phyloP scores from a whole-genome alignment of 2,329 filamentous ascomycete genomes.

The Chrysosphaeria jannelii region DNA sequence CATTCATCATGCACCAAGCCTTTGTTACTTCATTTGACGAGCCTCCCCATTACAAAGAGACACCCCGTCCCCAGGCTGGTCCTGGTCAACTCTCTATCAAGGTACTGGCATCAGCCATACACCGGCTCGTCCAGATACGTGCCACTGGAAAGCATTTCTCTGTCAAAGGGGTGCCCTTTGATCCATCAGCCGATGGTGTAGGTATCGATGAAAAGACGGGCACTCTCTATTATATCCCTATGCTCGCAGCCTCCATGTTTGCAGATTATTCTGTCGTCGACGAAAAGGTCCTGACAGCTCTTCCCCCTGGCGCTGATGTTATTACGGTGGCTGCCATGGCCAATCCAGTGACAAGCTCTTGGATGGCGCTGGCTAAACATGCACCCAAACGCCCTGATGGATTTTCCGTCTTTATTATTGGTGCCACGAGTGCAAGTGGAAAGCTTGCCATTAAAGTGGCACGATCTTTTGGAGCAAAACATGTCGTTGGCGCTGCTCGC shows the following conservation, averaged over 20 bases:
- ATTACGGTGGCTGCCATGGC: slow-evolving; percentile 19
- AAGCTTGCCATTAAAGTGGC: slow-evolving; percentile 17
- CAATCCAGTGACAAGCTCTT: slow-evolving; percentile 23
- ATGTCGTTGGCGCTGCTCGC: slow-evolving; percentile 20
- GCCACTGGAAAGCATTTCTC: slow-evolving; percentile 24
- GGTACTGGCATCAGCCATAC: slow-evolving; percentile 19
- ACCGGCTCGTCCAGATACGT: slow-evolving; percentile 20
- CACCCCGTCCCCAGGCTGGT: too few relatives aligned
- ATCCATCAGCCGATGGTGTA: slow-evolving; percentile 21
- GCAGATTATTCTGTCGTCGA: slow-evolving; percentile 18
- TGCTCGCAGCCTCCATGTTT: slow-evolving; percentile 10
- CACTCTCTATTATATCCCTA: slow-evolving; percentile 18
- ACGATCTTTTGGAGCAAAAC: slow-evolving; percentile 16
- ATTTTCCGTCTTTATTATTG: slow-evolving; percentile 39
- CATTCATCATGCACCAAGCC: too few relatives aligned
- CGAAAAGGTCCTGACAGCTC: slow-evolving; percentile 9
- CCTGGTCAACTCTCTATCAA: too few relatives aligned
- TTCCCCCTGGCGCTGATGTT: slow-evolving; percentile 16
- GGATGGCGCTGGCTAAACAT: slow-evolving; percentile 23
- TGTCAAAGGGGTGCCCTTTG: slow-evolving; percentile 16
- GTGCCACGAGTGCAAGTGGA: slow-evolving; percentile 65
- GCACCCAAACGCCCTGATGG: slow-evolving; percentile 10
- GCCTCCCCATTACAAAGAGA: too few relatives aligned
- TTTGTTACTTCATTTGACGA: too few relatives aligned
- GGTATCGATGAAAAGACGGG: slow-evolving; percentile 15